Conservation (phyloP, 371 early-diverging fungal genomes). For the Mucor velutinosus region DNA sequence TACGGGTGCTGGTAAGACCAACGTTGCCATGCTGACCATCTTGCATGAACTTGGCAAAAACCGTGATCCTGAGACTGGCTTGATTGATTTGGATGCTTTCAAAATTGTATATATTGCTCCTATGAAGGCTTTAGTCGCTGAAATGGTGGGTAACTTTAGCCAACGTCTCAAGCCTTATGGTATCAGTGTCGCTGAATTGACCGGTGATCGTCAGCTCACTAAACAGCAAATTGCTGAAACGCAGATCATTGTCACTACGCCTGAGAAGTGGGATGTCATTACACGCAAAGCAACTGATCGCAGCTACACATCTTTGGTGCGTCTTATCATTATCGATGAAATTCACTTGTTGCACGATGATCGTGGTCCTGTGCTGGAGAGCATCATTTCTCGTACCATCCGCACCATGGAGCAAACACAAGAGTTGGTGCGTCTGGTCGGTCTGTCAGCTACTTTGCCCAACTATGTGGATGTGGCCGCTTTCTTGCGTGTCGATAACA, state of each 20-base stretch:
- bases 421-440: constrained; percentile 93
- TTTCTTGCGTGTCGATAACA: constrained; percentile 89
- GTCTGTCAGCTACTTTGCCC: constrained; percentile 98
- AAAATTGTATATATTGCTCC: constrained; percentile 99
- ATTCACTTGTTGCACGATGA: constrained; percentile 99
- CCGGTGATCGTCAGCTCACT: constrained; percentile 97
- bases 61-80: constrained; percentile 75
- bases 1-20: constrained; percentile 99
- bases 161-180: constrained; percentile 78
- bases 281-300: constrained; percentile 96
- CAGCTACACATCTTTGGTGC: constrained; percentile 89
- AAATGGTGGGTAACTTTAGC: constrained; percentile 95
- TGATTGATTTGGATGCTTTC: constrained; percentile 80
- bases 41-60: constrained; percentile 84
- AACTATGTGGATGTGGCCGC: constrained; percentile 98
- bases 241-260: constrained; percentile 99
- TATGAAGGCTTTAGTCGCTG: constrained; percentile 99
- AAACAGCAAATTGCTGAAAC: constrained; percentile 94
- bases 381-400: constrained; percentile 93
- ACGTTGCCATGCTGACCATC: constrained; percentile 96
- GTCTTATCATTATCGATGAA: constrained; percentile 98
- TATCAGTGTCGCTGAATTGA: constrained; percentile 95
- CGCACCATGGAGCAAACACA: constrained; percentile 91
- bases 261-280: constrained; percentile 99
- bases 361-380: constrained; percentile 98